Percentiles rank a stretch among this genome's conserved stretches.
Evolutionary conservation across 257 asterid genomes (phyloP).

Genomic region (Solanum neorickii): DNA sequence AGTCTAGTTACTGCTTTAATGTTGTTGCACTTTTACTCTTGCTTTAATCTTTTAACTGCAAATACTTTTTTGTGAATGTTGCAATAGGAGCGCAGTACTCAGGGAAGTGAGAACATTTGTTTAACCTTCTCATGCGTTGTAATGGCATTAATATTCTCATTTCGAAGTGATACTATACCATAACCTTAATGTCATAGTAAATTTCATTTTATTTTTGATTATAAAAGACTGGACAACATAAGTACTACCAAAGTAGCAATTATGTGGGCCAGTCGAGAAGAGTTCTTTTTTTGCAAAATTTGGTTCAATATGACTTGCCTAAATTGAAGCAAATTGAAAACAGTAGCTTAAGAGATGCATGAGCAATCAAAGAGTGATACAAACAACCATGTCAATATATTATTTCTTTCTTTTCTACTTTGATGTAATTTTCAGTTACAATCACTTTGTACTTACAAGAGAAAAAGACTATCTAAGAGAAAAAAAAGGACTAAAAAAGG

Average conservation of each 20-base stretch:
- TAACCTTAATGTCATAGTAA: background rate
- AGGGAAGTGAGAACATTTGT: background rate
- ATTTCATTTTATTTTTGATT: background rate
- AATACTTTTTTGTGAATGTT: background rate
- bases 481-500: background rate
- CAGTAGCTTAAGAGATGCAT: background rate
- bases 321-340: background rate
- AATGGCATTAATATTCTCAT: background rate
- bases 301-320: background rate
- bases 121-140: background rate
- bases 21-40: background rate
- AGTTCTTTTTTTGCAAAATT: background rate
- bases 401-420: background rate
- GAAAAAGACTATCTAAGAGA: background rate
- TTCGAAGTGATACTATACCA: background rate
- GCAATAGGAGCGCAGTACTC: background rate
- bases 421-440: background rate
- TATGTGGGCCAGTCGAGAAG: background rate
- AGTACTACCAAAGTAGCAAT: background rate
- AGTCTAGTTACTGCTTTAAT: background rate
- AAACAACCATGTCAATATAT: background rate
- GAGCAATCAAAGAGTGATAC: background rate
- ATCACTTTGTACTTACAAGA: constrained; percentile 3
- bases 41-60: background rate
- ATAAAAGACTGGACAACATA: background rate